Conservation (phyloP, 495 filamentous ascomycete genomes). For the Aspergillus incahuasiensis region DNA sequence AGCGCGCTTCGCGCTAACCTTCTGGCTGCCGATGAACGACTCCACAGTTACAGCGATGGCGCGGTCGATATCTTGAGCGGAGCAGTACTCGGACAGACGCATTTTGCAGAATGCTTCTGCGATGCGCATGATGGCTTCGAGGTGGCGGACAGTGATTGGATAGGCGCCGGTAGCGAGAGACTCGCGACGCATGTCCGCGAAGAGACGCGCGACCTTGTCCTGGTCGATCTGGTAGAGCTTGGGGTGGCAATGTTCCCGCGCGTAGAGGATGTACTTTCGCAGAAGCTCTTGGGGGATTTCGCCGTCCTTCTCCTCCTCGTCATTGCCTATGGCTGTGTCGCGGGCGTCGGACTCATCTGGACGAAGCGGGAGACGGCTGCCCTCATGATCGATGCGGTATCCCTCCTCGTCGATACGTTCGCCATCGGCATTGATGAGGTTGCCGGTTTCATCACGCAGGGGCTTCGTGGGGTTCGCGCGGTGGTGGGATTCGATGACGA, state of each 20-base stretch:
- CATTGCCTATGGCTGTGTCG: slow-evolving; percentile 37
- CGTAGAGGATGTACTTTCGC: slow-evolving; percentile 96
- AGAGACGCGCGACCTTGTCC: slow-evolving; percentile 91
- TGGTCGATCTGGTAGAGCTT: slow-evolving; percentile 98
- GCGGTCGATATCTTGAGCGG: slow-evolving; percentile 84
- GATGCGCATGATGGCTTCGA: slow-evolving; percentile 96
- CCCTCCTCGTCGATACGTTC: slow-evolving; percentile 45
- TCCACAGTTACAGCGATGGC: slow-evolving; percentile 97
- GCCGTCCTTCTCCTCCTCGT: slow-evolving; percentile 60
- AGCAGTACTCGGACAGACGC: slow-evolving; percentile 91
- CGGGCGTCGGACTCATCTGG: slow-evolving; percentile 35
- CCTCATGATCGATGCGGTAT: slow-evolving; percentile 37
- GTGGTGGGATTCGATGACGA: slow-evolving; percentile 90
- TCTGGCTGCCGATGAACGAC: slow-evolving; percentile 92
- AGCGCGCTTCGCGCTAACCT: slow-evolving; percentile 97
- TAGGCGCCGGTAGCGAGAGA: slow-evolving; percentile 90
- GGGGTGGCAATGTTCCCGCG: slow-evolving; percentile 81
- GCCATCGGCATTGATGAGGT: slow-evolving; percentile 60
- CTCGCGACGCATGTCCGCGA: slow-evolving; percentile 94
- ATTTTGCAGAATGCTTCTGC: slow-evolving; percentile 90
- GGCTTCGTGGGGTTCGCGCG: slow-evolving; percentile 72
- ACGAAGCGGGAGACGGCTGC: slow-evolving; percentile 30
- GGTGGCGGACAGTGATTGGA: slow-evolving; percentile 96
- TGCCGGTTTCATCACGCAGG: slow-evolving; percentile 49
- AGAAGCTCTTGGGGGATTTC: slow-evolving; percentile 90